Conservation (phyloP, 164 flowering plant genomes). For the Saururus chinensis region DNA sequence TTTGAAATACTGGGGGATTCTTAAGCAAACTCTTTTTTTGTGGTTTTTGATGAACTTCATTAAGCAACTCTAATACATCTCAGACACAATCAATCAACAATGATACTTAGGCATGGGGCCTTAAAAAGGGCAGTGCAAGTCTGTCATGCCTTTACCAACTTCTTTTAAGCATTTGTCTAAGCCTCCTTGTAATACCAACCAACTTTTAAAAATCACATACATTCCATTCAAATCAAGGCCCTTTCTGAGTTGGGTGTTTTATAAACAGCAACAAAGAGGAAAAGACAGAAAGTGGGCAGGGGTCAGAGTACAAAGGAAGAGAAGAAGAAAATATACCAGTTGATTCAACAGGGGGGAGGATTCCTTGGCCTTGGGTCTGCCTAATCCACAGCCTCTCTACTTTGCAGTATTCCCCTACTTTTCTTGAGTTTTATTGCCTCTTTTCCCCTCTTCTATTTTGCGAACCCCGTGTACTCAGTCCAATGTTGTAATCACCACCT, state of each 20-base stretch:
- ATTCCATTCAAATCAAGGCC: constrained; percentile 37
- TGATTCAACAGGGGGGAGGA: constrained; percentile 23
- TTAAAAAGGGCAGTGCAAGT: not conserved
- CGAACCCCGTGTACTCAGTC: constrained; percentile 22
- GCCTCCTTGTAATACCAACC: constrained; percentile 7
- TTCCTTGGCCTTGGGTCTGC: constrained; percentile 19
- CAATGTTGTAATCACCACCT: constrained; percentile 38
- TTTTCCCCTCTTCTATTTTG: constrained; percentile 12
- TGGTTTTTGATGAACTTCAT: too few relatives aligned
- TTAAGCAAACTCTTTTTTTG: too few relatives aligned
- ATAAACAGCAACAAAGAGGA: constrained; percentile 35
- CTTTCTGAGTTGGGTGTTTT: constrained; percentile 57
- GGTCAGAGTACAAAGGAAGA: constrained; percentile 14
- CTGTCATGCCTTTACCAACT: constrained; percentile 17
- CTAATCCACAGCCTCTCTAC: constrained; percentile 17
- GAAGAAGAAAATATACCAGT: not conserved
- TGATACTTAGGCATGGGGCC: not conserved
- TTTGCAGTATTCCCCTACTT: constrained; percentile 20
- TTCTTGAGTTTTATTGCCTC: constrained; percentile 8
- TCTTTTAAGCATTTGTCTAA: constrained; percentile 30
- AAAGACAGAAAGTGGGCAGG: constrained; percentile 49
- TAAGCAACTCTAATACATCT: not conserved
- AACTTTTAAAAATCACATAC: constrained; percentile 12
- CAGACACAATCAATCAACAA: too few relatives aligned
- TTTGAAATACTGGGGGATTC: too few relatives aligned